Conservation (phyloP, 495 filamentous ascomycete genomes). For the Cetradonia linearis region DNA sequence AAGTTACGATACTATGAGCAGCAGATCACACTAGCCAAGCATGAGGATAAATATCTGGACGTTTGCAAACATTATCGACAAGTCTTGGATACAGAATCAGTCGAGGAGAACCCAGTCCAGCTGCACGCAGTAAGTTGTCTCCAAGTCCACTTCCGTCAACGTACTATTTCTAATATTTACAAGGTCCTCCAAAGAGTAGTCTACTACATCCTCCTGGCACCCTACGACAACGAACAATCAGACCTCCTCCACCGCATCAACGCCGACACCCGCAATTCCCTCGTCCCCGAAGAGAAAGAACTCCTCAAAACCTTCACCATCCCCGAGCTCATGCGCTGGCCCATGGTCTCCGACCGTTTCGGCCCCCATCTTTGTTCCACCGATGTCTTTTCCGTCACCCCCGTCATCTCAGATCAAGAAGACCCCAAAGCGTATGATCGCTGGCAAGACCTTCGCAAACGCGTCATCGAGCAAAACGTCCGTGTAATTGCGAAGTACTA, state of each 20-base stretch:
- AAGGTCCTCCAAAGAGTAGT: slow-evolving; percentile 84
- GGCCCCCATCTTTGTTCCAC: slow-evolving; percentile 81
- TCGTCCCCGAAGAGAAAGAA: slow-evolving; percentile 61
- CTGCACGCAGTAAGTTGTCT: slow-evolving; percentile 60
- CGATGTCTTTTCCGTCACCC: slow-evolving; percentile 65
- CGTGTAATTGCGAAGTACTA: slow-evolving; percentile 97
- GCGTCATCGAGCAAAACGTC: slow-evolving; percentile 98
- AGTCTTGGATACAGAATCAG: slow-evolving; percentile 87
- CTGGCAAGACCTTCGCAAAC: slow-evolving; percentile 91
- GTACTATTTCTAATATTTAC: slow-evolving; percentile 1
- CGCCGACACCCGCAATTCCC: slow-evolving; percentile 50
- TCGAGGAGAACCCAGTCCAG: slow-evolving; percentile 78
- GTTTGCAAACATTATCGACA: slow-evolving; percentile 95
- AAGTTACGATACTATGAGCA: slow-evolving; percentile 96
- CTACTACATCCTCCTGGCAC: slow-evolving; percentile 92
- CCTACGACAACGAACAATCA: slow-evolving; percentile 97
- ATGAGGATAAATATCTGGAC: slow-evolving; percentile 93
- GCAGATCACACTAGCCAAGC: slow-evolving; percentile 87
- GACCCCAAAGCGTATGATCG: slow-evolving; percentile 70
- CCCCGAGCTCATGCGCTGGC: slow-evolving; percentile 97
- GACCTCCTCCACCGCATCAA: slow-evolving; percentile 91
- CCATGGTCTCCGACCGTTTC: slow-evolving; percentile 74
- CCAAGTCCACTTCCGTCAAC: neutral
- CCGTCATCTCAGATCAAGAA: slow-evolving; percentile 24
- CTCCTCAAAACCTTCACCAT: slow-evolving; percentile 90